Evolutionary conservation across 352 stramenopile genomes (phyloP), one percentile per base, ranked within the genome.

Genomic region (Peronospora destructor): DNA sequence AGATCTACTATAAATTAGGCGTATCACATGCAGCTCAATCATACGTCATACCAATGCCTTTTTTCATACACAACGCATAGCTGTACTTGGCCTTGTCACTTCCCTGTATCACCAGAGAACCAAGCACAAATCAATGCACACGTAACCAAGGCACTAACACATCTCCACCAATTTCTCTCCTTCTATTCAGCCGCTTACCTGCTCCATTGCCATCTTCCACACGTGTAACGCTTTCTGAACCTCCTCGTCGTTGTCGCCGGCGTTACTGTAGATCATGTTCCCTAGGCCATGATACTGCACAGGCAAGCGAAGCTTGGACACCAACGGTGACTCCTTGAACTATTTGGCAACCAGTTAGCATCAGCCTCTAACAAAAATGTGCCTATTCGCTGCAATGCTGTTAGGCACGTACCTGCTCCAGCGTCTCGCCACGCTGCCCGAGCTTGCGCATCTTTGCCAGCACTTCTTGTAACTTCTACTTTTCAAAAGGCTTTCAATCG

Each of bases 261-360:
- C 64, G 41, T 93, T 93, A 53, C 74, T 76, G 68, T 87, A 93
- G 45, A 93, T 87, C 68, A 90, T 82, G 56, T 90, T 88, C 44
- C 72, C 83, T 12, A 93, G 53, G 2, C 76, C 73, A 34, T 81
- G 85, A 34, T 80, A 75, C 55, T 90, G 73, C 23, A 66, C 51
- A n/a, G 71, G 72, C n/a, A 55, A 73, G 42, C 63, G 61, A 21
- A 89, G 56, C 2, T 61, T 76, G 16, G 58, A 52, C 47, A 89
- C 75, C 36, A 89, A 59, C 8, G 75, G 56, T 10, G 77, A 89
- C 36, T 71, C 63, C 47, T 85, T 70, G 39, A 89, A 89, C 77
- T 89, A 14, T 23, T 39, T 0, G 3, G 11, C 17, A 37, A 13
- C 9, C 17, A 34, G 8, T 28, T 6, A 21, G 1, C 13, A 26